Conservation (phyloP, 805 yeast species). For the Metschnikowia corniflorae region DNA sequence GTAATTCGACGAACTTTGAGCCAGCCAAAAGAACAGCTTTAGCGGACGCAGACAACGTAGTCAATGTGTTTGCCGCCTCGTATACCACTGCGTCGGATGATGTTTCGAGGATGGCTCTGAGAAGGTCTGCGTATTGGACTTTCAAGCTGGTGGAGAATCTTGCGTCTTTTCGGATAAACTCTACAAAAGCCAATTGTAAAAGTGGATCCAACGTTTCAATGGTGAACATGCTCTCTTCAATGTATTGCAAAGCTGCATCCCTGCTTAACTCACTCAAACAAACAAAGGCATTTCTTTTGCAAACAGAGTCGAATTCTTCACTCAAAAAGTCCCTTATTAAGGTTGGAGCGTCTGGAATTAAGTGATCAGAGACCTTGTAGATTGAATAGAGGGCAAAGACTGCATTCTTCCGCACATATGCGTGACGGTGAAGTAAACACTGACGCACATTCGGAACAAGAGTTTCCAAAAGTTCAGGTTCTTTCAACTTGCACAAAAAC, state of each 20-base stretch:
- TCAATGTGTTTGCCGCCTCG: slow-evolving; percentile 85
- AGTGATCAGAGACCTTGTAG: slow-evolving; percentile 75
- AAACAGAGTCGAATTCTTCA: slow-evolving; percentile 87
- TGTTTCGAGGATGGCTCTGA: slow-evolving; percentile 69
- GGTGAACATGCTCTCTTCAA: slow-evolving; percentile 62
- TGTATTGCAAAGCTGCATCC: slow-evolving; percentile 76
- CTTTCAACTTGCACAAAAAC: slow-evolving; percentile 84
- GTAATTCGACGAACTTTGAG: slow-evolving; percentile 78
- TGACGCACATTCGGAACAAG: slow-evolving; percentile 88
- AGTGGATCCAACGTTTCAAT: slow-evolving; percentile 73
- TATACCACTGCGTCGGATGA: slow-evolving; percentile 72
- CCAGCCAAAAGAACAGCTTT: slow-evolving; percentile 75
- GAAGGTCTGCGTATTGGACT: slow-evolving; percentile 65
- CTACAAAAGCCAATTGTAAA: slow-evolving; percentile 84
- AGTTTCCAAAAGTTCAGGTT: slow-evolving; percentile 92
- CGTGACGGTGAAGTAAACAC: slow-evolving; percentile 94
- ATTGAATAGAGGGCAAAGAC: slow-evolving; percentile 86
- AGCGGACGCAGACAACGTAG: slow-evolving; percentile 57
- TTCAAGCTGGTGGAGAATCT: slow-evolving; percentile 53
- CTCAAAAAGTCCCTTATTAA: slow-evolving; percentile 67
- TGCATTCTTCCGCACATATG: slow-evolving; percentile 96
- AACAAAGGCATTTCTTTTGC: slow-evolving; percentile 93
- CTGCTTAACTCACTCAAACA: slow-evolving; percentile 80
- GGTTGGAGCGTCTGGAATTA: slow-evolving; percentile 94
- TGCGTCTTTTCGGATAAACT: slow-evolving; percentile 78